Percentiles rank a stretch among this genome's conserved stretches.
Conservation (phyloP, 768 basidiomycete genomes). For the Filobasidium floriforme region DNA sequence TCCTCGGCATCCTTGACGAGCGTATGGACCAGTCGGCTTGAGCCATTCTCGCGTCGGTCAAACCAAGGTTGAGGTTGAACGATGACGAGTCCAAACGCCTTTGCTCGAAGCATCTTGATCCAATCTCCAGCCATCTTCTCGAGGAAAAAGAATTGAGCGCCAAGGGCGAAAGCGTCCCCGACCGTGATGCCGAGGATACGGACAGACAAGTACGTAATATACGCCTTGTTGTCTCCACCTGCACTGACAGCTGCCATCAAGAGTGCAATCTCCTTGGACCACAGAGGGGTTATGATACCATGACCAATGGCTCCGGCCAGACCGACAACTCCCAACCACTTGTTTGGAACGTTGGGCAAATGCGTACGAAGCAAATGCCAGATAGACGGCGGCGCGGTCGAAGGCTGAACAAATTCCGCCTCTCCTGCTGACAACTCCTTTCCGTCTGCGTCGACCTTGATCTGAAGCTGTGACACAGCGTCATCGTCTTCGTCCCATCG, state of each 20-base stretch:
- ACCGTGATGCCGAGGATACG: slow-evolving; percentile 61
- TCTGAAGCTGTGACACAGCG: neutral
- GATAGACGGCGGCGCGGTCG: slow-evolving; percentile 22
- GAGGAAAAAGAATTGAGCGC: slow-evolving; percentile 71
- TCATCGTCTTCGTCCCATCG: slow-evolving; percentile 11
- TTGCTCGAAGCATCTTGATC: slow-evolving; percentile 60
- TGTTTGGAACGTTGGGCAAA: slow-evolving; percentile 67
- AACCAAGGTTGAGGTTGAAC: slow-evolving; percentile 82
- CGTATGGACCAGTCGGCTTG: slow-evolving; percentile 60
- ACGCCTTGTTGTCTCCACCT: slow-evolving; percentile 35
- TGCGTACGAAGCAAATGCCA: slow-evolving; percentile 41
- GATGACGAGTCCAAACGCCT: slow-evolving; percentile 57
- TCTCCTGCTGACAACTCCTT: slow-evolving; percentile 13
- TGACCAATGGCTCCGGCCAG: slow-evolving; percentile 61
- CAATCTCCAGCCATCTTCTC: slow-evolving; percentile 67
- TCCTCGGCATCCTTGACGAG: slow-evolving; percentile 88
- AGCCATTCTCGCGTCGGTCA: slow-evolving; percentile 58
- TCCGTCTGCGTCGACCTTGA: slow-evolving; percentile 11
- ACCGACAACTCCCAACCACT: slow-evolving; percentile 62
- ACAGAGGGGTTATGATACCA: slow-evolving; percentile 82
- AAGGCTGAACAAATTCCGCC: slow-evolving; percentile 13
- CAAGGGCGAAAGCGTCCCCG: slow-evolving; percentile 65
- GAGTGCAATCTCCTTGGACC: slow-evolving; percentile 78
- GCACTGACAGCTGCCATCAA: slow-evolving; percentile 54
- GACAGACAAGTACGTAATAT: slow-evolving; percentile 31